Evolutionary conservation across 2,329 filamentous ascomycete genomes (phyloP).

Genomic region (Arthrobotrys conoides): DNA sequence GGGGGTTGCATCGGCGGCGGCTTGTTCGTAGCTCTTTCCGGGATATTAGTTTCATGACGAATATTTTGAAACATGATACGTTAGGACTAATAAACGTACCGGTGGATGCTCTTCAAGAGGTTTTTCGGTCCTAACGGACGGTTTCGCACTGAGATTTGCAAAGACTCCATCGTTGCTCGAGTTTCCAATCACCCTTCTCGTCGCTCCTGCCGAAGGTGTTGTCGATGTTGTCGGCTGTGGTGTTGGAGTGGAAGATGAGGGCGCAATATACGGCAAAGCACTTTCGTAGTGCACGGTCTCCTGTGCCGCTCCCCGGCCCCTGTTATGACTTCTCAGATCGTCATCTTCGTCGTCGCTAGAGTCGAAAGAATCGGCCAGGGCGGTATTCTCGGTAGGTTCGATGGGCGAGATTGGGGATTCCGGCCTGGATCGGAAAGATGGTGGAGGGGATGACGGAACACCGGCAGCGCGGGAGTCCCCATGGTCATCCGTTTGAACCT

Average conservation of each 20-base stretch:
- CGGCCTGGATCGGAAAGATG: constrained; percentile 88
- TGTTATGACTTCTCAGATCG: constrained; percentile 86
- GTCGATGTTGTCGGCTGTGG: constrained; percentile 63
- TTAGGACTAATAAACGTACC: constrained; percentile 72
- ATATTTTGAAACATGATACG: constrained; percentile 8
- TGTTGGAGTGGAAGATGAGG: constrained; percentile 61
- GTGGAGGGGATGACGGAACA: constrained; percentile 76
- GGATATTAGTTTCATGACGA: constrained; percentile 30
- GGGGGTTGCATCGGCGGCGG: constrained; percentile 92
- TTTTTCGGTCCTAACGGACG: constrained; percentile 79
- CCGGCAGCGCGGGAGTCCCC: constrained; percentile 69
- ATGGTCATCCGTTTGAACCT: constrained; percentile 75
- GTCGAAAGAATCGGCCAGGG: constrained; percentile 94
- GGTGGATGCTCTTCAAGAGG: constrained; percentile 91
- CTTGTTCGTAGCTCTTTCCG: constrained; percentile 92
- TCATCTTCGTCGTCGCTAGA: constrained; percentile 82
- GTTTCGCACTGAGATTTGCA: constrained; percentile 92
- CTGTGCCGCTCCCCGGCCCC: constrained; percentile 73
- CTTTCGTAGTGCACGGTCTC: constrained; percentile 61
- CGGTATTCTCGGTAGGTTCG: constrained; percentile 71
- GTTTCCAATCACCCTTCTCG: constrained; percentile 77
- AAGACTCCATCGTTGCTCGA: constrained; percentile 95
- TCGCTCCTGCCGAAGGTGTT: constrained; percentile 65
- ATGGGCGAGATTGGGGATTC: constrained; percentile 75
- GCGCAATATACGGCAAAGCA: constrained; percentile 57